These are phyloP conservation scores for Vanderwaltozyma yarrowii DNA, from an alignment of 805 yeast genomes.

Conservation along the genomic window DNA sequence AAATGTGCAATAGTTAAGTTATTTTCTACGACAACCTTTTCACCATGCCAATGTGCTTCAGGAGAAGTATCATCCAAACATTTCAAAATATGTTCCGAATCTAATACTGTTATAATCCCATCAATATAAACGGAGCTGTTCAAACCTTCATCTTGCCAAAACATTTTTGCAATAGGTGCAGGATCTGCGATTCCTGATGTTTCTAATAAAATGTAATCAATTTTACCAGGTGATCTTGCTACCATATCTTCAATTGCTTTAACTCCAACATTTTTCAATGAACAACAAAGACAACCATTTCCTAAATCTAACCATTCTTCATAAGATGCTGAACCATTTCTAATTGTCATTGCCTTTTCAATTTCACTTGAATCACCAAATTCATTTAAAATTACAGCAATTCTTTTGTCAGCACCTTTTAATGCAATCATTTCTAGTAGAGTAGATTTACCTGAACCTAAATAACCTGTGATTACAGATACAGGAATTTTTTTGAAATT, in stretches of 20 bases:
- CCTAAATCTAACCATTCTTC: conserved; percentile 96
- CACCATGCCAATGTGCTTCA: conserved; percentile 62
- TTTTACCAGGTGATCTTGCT: conserved; percentile 54
- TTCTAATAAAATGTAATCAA: conserved; percentile 86
- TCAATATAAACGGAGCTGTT: conserved; percentile 79
- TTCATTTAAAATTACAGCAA: conserved; percentile 88
- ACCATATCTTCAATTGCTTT: conserved; percentile 85
- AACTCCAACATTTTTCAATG: conserved; percentile 92
- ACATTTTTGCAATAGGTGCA: conserved; percentile 93
- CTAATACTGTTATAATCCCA: conserved; percentile 84
- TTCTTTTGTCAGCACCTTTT: conserved; percentile 50
- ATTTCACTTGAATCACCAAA: conserved; percentile 86
- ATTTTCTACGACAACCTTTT: conserved; percentile 30
- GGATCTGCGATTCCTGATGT: conserved; percentile 98
- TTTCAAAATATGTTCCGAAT: conserved; percentile 51
- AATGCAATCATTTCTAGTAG: conserved; percentile 64
- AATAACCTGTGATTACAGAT: conserved; percentile 86
- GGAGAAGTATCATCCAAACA: conserved; percentile 52
- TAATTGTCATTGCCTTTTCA: conserved; percentile 74
- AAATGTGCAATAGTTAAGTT: conserved; percentile 71
- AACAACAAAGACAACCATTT: conserved; percentile 93
- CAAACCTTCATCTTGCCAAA: conserved; percentile 91
- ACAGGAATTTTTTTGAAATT: conserved; percentile 56
- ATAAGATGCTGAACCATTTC: conserved; percentile 39
- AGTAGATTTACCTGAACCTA: conserved; percentile 93